These are phyloP conservation scores for Cordyceps militaris DNA, from an alignment of 2,329 filamentous ascomycete genomes.

Conservation along the genomic window DNA sequence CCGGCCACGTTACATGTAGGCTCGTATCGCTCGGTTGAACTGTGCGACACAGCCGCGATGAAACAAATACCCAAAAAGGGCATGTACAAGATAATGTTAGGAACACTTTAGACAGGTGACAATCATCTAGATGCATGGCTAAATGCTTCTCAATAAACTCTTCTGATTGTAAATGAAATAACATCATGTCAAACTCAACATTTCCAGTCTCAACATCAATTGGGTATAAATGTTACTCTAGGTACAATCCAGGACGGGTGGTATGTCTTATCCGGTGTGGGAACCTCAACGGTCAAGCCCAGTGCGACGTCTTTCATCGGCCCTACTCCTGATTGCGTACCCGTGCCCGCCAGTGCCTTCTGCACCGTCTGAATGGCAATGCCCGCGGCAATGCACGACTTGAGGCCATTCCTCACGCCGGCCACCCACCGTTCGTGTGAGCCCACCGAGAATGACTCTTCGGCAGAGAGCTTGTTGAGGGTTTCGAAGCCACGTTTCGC, in stretches of 20 bases:
- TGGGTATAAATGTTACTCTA: conserved; percentile 28
- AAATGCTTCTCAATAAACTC: not conserved
- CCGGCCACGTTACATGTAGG: not conserved
- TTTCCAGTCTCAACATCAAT: not conserved
- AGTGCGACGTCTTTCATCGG: conserved; percentile 13
- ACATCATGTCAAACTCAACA: not conserved
- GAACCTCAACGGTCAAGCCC: conserved; percentile 44
- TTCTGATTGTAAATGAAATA: not conserved
- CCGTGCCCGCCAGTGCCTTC: conserved; percentile 38
- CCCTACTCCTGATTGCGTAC: not conserved
- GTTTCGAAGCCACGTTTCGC: conserved; percentile 51
- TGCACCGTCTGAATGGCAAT: conserved; percentile 55
- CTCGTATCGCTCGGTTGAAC: not conserved
- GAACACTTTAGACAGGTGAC: not conserved
- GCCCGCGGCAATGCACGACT: conserved; percentile 63
- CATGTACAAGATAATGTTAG: not conserved
- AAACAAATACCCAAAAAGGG: not conserved
- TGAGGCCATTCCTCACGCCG: conserved; percentile 53
- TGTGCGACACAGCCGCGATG: not conserved
- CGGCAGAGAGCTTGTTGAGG: conserved; percentile 42
- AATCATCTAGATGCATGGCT: not conserved
- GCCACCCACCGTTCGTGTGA: conserved; percentile 56
- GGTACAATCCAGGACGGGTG: conserved; percentile 62
- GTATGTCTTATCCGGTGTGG: conserved; percentile 45
- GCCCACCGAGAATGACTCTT: conserved; percentile 48